Evolutionary conservation across 2,329 filamentous ascomycete species (phyloP).

Genomic region (Pyrenophora seminiperda): DNA sequence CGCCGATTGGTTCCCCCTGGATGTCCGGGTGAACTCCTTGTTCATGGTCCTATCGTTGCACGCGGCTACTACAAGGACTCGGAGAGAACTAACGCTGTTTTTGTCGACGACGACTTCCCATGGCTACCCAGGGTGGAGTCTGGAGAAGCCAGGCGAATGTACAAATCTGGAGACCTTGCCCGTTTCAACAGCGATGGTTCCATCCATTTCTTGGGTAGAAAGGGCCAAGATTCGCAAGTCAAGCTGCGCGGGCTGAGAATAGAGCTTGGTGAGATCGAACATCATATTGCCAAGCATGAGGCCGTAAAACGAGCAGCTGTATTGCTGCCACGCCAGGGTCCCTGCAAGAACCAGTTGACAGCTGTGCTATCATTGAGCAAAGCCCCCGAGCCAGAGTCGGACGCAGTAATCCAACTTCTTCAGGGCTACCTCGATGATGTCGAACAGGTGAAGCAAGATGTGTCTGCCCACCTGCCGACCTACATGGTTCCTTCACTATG

Average conservation of each 20-base stretch:
- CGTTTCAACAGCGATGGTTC: background rate
- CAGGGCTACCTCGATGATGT: slow-evolving; percentile 25
- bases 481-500: slow-evolving; percentile 33
- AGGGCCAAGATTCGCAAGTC: background rate
- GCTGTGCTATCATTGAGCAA: background rate
- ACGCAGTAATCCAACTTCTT: background rate
- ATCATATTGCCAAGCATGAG: slow-evolving; percentile 1
- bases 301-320: background rate
- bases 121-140: background rate
- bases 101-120: background rate
- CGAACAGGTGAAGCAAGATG: slow-evolving; percentile 9
- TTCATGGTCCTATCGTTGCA: slow-evolving; percentile 6
- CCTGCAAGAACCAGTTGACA: background rate
- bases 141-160: background rate
- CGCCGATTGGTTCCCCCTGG: slow-evolving; percentile 14
- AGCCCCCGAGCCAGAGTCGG: background rate
- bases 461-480: slow-evolving; percentile 22
- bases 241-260: background rate
- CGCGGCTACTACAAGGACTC: slow-evolving; percentile 29
- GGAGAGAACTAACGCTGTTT: slow-evolving; percentile 23
- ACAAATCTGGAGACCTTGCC: background rate
- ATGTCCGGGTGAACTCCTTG: slow-evolving; percentile 33
- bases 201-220: slow-evolving; percentile 1
- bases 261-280: slow-evolving; percentile 1
- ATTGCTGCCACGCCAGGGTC: background rate